These are phyloP conservation scores for Saccharomycopsis amapae DNA, from an alignment of 805 yeast genomes.

Conservation along the genomic window DNA sequence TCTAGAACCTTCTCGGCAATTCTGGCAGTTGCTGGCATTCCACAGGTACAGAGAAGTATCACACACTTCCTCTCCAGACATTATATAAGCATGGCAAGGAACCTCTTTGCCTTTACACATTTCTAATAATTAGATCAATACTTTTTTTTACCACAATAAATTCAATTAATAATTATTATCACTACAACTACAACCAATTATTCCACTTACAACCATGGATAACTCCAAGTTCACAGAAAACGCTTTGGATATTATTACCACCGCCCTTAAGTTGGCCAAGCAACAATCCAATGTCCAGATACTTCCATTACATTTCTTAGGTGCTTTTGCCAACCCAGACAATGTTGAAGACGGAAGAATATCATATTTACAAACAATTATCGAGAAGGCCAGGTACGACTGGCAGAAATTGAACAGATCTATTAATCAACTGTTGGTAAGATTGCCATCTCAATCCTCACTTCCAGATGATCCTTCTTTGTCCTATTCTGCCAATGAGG, in stretches of 20 bases:
- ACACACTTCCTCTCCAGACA: no score
- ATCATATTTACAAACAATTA: conserved; percentile 69
- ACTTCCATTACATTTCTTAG: conserved; percentile 82
- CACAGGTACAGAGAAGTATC: no score
- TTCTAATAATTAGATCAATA: neutral
- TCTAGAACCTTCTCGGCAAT: no score
- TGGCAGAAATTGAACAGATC: conserved; percentile 73
- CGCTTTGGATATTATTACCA: conserved; percentile 73
- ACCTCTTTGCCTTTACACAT: no score
- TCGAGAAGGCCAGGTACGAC: conserved; percentile 84
- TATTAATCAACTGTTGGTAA: conserved; percentile 73
- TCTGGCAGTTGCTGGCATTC: no score
- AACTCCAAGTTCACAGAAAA: conserved; percentile 86
- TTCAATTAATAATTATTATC: neutral
- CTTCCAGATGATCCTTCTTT: conserved; percentile 79
- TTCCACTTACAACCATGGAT: conserved; percentile 37
- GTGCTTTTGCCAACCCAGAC: conserved; percentile 76
- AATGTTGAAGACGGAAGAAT: conserved; percentile 45
- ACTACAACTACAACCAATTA: neutral
- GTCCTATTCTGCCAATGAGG: conserved; percentile 67
- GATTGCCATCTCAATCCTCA: conserved; percentile 83
- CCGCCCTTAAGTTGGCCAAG: conserved; percentile 74
- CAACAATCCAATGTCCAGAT: conserved; percentile 81
- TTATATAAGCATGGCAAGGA: no score
- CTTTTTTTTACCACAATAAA: neutral